Percentiles rank a stretch among this genome's conserved stretches.
Evolutionary conservation across 2,329 filamentous ascomycete genomes (phyloP).

Genomic region (Trichoderma simmonsii): DNA sequence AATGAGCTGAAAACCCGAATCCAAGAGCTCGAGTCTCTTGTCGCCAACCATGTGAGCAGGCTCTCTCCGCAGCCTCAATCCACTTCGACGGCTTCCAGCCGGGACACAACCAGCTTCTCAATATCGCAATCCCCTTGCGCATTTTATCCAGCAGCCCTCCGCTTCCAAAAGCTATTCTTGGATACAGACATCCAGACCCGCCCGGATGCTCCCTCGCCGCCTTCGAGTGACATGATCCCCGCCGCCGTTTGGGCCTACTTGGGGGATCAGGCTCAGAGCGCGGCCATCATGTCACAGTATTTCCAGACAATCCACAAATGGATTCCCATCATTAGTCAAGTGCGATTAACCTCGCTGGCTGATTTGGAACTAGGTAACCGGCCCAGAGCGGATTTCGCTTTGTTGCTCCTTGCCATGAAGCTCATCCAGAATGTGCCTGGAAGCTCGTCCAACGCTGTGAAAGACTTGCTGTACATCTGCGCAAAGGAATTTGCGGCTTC

Average conservation of each 20-base stretch:
- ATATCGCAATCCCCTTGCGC: background rate
- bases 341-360: constrained; percentile 1
- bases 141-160: constrained; percentile 7
- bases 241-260: background rate
- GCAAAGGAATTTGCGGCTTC: constrained; percentile 20
- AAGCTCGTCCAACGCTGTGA: background rate
- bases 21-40: constrained; percentile 19
- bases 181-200: constrained; percentile 15
- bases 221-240: constrained; percentile 3
- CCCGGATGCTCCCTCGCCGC: background rate
- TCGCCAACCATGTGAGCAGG: constrained; percentile 4
- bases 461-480: constrained; percentile 16
- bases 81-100: background rate
- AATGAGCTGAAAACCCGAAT: constrained; percentile 16
- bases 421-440: constrained; percentile 23
- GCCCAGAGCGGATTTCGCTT: constrained; percentile 17
- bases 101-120: background rate
- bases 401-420: constrained; percentile 28
- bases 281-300: constrained; percentile 9
- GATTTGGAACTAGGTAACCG: background rate
- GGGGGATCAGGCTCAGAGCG: constrained; percentile 1
- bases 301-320: constrained; percentile 19
- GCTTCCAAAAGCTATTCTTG: constrained; percentile 17
- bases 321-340: constrained; percentile 20
- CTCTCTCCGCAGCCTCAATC: background rate